Conservation (phyloP, 176 grass and related monocot species). For the Paspalum notatum region DNA sequence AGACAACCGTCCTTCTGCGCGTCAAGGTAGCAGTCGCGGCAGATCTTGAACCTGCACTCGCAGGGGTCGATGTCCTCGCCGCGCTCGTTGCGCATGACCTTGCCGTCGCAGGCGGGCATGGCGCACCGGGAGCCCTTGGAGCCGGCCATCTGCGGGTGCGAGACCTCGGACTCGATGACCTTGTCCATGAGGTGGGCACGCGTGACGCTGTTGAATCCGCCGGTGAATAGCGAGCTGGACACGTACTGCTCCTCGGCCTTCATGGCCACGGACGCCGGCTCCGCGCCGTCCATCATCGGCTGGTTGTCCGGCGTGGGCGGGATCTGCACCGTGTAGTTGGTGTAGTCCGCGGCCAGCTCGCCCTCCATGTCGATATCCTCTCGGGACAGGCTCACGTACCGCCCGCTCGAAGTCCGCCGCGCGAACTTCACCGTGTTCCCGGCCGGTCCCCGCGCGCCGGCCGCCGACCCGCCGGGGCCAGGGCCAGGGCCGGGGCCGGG, state of each 20-base stretch:
- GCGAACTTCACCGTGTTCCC: constrained; percentile 84
- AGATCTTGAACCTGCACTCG: constrained; percentile 97
- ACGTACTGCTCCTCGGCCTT: constrained; percentile 99
- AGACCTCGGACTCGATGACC: constrained; percentile 81
- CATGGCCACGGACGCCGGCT: constrained; percentile 58
- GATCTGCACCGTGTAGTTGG: constrained; percentile 96
- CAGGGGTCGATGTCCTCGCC: constrained; percentile 81
- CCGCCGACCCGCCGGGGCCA: background rate
- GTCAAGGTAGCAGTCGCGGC: constrained; percentile 91
- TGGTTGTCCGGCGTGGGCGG: constrained; percentile 97
- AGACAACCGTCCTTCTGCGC: constrained; percentile 68
- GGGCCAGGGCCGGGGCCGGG: constrained; percentile 26
- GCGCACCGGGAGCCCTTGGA: constrained; percentile 62
- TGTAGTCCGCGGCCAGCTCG: constrained; percentile 74
- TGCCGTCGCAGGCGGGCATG: constrained; percentile 94
- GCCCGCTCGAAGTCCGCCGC: constrained; percentile 80
- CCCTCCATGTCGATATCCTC: constrained; percentile 88
- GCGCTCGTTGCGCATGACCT: constrained; percentile 78
- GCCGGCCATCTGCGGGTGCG: constrained; percentile 88
- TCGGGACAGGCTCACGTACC: constrained; percentile 78
- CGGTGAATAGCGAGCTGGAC: constrained; percentile 88
- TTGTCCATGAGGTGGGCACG: constrained; percentile 95
- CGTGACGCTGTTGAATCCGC: constrained; percentile 94
- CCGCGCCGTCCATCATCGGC: constrained; percentile 81
- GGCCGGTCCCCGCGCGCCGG: constrained; percentile 17